Evolutionary conservation across 2,329 filamentous ascomycete species (phyloP), one percentile per base, ranked within the genome.

Genomic region (Clonostachys byssicola): DNA sequence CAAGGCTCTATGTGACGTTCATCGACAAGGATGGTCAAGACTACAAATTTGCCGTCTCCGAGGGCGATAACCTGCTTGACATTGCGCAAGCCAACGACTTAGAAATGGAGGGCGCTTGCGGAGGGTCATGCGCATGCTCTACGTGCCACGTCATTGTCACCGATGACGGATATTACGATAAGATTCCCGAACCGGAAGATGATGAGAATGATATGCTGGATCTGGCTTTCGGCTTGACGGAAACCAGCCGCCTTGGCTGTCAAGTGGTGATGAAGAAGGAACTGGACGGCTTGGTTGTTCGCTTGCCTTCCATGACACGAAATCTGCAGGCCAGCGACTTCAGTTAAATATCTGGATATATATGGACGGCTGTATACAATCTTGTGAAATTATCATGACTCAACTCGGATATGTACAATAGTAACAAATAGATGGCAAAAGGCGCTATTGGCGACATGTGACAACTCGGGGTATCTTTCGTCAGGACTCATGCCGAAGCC

Each of bases 71-170:
- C 66, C 75, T 99, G 46, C 78, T 99, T 47, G 92, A 97, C 61
- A 92, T 99, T 60, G 94, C 92, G 18, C 92, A 96, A 65, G 89
- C 88, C 42, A 82, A 97, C 67, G 92, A 97, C 61, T 74, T 99
- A 40, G 94, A 99, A 67, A 97, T 99, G 92, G 94, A 99, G 75
- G 92, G 94, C 51, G 94, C 94, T 12, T 99, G 94, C 62, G 94
- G 94, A 56, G 94, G 91, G 18, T 94, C 89, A 34, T 96, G 91
- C 68, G 91, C 91, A 47, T 96, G 91, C 72, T 94, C 88, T 48
- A 96, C 91, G 6, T 96, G 91, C 72, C 91, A 96, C 70, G 86
- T 95, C 48, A 91, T 96, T 52, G 88, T 96, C 36, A 68, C 81
- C 49, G 83, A 87, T 59, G 81, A 88, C 41, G 79, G 80, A 5